Evolutionary conservation across 768 basidiomycete genomes (phyloP).

Genomic region (Suillus brevipes): DNA sequence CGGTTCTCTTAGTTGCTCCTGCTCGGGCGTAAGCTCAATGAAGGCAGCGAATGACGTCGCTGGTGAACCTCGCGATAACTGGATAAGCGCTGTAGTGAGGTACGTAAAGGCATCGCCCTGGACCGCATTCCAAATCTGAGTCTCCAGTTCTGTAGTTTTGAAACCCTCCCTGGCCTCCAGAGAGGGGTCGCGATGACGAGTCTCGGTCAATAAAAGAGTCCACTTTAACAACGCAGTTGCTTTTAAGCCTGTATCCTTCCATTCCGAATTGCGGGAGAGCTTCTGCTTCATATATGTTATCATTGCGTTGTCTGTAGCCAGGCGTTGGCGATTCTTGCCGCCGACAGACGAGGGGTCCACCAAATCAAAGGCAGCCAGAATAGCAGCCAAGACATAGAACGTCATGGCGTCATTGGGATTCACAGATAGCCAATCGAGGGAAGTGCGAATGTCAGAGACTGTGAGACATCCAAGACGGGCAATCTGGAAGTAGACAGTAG

Average conservation of each 20-base stretch:
- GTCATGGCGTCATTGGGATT: conserved; percentile 70
- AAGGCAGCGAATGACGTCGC: conserved; percentile 40
- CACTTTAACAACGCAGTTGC: conserved; percentile 80
- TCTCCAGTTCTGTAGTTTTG: conserved; percentile 78
- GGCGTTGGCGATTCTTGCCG: conserved; percentile 45
- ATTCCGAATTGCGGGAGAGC: conserved; percentile 50
- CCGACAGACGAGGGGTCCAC: conserved; percentile 52
- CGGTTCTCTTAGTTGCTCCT: conserved; percentile 38
- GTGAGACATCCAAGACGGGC: conserved; percentile 63
- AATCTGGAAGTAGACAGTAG: conserved; percentile 61
- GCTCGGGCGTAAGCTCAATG: conserved; percentile 38
- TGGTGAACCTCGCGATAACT: conserved; percentile 39
- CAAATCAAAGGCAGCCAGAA: conserved; percentile 67
- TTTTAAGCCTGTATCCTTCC: conserved; percentile 73
- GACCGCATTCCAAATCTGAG: conserved; percentile 79
- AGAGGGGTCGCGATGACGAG: conserved; percentile 64
- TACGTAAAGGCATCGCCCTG: conserved; percentile 81
- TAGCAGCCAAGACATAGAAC: conserved; percentile 64
- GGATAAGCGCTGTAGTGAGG: conserved; percentile 59
- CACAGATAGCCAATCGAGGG: conserved; percentile 70
- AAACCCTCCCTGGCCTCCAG: conserved; percentile 67
- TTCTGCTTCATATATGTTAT: conserved; percentile 62
- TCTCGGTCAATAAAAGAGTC: conserved; percentile 82
- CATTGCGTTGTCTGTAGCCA: conserved; percentile 48
- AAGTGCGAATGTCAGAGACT: conserved; percentile 56